Conservation (phyloP, 208 protist genomes). For the Porcisia deanei region DNA sequence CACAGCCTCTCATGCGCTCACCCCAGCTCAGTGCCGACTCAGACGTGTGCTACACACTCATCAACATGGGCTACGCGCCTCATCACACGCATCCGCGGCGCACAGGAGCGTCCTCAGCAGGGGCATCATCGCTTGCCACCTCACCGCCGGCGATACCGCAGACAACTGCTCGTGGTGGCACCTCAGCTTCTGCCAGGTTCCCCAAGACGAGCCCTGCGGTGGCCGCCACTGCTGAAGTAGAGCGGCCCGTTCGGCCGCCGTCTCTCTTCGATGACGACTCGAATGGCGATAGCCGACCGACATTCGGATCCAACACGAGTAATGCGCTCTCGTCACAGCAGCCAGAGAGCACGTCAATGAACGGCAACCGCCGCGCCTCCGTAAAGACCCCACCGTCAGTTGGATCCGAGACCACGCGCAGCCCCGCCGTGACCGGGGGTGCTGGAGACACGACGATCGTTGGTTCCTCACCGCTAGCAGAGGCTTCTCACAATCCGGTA, state of each 20-base stretch:
- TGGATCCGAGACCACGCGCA: neutral
- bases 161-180: neutral
- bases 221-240: neutral
- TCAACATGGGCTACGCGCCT: slow-evolving; percentile 34
- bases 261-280: slow-evolving; percentile 38
- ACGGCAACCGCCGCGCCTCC: neutral
- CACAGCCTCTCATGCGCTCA: slow-evolving; percentile 78
- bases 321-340: neutral
- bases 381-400: neutral
- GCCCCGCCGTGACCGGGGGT: neutral
- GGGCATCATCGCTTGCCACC: neutral
- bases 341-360: neutral
- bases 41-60: slow-evolving; percentile 53
- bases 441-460: slow-evolving; percentile 4
- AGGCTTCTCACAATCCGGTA: neutral
- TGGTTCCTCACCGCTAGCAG: neutral
- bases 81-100: slow-evolving; percentile 13
- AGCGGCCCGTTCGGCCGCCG: slow-evolving; percentile 18
- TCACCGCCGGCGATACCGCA: neutral
- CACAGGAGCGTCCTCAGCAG: neutral
- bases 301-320: neutral
- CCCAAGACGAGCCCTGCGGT: neutral
- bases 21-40: slow-evolving; percentile 42
- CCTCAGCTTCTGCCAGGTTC: neutral
- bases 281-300: neutral